Evolutionary conservation across 1,284 basidiomycete species (phyloP).

Genomic region (Fomes fomentarius): DNA sequence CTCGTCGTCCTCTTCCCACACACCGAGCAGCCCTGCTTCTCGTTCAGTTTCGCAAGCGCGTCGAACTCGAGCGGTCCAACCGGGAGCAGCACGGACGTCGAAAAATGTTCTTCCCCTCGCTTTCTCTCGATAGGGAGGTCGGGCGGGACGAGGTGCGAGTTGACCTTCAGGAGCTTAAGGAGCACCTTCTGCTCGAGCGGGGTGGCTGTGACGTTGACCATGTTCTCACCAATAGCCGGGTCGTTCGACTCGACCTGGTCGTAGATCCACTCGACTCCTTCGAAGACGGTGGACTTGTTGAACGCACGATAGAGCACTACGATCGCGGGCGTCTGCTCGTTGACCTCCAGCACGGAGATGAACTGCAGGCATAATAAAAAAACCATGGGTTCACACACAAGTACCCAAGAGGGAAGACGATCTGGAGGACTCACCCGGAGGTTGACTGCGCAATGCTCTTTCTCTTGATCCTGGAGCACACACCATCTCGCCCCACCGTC

Average conservation of each 20-base stretch:
- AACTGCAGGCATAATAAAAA: too few relatives aligned
- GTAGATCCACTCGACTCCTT: constrained; percentile 21
- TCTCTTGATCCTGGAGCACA: constrained; percentile 29
- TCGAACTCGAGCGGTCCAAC: constrained; percentile 41
- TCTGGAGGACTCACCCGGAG: constrained; percentile 33
- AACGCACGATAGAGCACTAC: constrained; percentile 33
- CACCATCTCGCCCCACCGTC: constrained; percentile 29
- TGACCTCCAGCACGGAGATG: constrained; percentile 30
- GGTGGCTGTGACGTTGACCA: constrained; percentile 26
- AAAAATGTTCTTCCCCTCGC: constrained; percentile 31
- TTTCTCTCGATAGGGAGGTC: constrained; percentile 27
- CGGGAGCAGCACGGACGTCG: constrained; percentile 42
- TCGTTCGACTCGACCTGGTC: constrained; percentile 7
- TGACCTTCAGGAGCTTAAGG: constrained; percentile 37
- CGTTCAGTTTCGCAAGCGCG: constrained; percentile 40
- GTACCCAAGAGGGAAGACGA: too few relatives aligned
- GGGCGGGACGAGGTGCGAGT: constrained; percentile 36
- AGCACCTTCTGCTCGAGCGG: constrained; percentile 39
- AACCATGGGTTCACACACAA: neutral
- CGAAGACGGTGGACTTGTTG: constrained; percentile 21
- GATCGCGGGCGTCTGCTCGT: constrained; percentile 36
- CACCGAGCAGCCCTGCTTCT: constrained; percentile 40
- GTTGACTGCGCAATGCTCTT: constrained; percentile 31
- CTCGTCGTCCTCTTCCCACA: constrained; percentile 39
- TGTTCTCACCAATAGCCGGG: neutral